Base-by-base conservation (phyloP, 345 rosid species). In the Excoecaria agallocha region DNA sequence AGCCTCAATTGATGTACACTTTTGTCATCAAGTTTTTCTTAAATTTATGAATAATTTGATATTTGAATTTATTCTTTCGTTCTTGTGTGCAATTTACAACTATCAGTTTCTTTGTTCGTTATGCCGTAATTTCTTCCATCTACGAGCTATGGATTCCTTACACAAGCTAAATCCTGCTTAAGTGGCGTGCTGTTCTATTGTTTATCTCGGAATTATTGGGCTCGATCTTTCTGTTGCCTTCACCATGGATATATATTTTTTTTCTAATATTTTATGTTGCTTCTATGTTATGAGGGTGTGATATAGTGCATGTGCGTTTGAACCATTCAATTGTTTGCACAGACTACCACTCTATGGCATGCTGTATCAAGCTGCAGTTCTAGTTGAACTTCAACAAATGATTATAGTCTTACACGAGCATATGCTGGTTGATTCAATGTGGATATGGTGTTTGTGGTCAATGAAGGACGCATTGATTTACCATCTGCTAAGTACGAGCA, bases 1-100 rank as follows among this genome's bases (percentile, higher is more conserved):
- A 52, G 39, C 69, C 73, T 22, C 70, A 74, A 38, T 72, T 17
- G 24, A 10, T 77, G 81, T 81, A 70, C 76, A 52, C 79, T 76
- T 79, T 58, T 83, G 76, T 74, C 71, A 22, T 37, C 74, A 54
- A 74, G 61, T 52, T 69, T 52, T 78, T 68, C 50, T 55, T 63
- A 70, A 30, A 61, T 76, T 76, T 65, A 78, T 69, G 68, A 56
- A 72, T 49, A 48, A 57, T 22, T 72, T 64, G 25, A 48, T 62
- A 11, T 63, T 22, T 48, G 22, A 58, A 30, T 3, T 66, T 39
- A 1, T 66, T 59, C 65, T 61, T 22, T 8, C 46, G 13, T 35
- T 66, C 67, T 25, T 25, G 39, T 37, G 22, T 45, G 15, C 37
- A n/a, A 6, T 30, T 46, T 25, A n/a, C 17, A 11, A 1, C 38